These are phyloP conservation scores for Ophiostoma angusticollis DNA, from an alignment of 2,329 filamentous ascomycete species.

Conservation along the genomic window DNA sequence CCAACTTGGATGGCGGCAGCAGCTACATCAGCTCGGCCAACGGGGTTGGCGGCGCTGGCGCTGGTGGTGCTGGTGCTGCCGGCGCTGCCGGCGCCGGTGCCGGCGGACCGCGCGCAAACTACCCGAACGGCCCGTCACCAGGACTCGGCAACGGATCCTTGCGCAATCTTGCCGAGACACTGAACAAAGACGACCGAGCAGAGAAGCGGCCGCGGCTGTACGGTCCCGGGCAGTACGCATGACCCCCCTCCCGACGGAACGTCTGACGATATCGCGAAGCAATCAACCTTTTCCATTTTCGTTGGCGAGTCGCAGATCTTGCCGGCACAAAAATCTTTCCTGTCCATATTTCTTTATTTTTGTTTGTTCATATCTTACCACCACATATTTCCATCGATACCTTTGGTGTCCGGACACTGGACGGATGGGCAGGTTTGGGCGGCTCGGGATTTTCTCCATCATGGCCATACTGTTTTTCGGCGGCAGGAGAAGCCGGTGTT, in stretches of 20 bases:
- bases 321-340: too few relatives aligned
- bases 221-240: slow-evolving; percentile 19
- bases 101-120: slow-evolving; percentile 11
- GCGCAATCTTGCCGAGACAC: slow-evolving; percentile 21
- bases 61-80: slow-evolving; percentile 21
- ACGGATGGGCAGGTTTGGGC: too few relatives aligned
- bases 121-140: slow-evolving; percentile 14
- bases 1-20: slow-evolving; percentile 31
- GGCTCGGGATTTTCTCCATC: too few relatives aligned
- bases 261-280: too few relatives aligned
- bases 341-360: too few relatives aligned
- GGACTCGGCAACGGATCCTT: slow-evolving; percentile 20
- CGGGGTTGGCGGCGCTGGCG: slow-evolving; percentile 20
- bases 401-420: too few relatives aligned
- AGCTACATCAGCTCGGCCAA: slow-evolving; percentile 33
- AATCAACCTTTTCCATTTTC: background rate
- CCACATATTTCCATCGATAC: too few relatives aligned
- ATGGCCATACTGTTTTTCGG: too few relatives aligned
- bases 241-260: too few relatives aligned
- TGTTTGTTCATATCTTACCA: too few relatives aligned
- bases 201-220: slow-evolving; percentile 43
- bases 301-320: too few relatives aligned
- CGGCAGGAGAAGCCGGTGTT: too few relatives aligned
- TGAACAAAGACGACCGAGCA: slow-evolving; percentile 27
- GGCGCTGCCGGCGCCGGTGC: slow-evolving; percentile 21